Conservation (phyloP, 2,329 filamentous ascomycete species). For the Fusarium sp. region DNA sequence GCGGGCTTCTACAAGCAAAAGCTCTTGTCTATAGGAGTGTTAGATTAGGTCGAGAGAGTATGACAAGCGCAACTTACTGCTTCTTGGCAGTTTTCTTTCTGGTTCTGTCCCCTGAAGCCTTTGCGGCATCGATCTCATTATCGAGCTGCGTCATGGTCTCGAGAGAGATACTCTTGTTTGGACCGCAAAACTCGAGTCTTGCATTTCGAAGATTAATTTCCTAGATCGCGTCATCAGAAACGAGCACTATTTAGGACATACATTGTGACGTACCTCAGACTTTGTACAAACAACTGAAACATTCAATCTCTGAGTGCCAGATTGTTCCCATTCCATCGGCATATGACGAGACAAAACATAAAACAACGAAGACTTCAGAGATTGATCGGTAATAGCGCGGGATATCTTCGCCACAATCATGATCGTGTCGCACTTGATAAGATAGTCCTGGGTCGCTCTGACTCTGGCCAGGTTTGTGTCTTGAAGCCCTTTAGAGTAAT, state of each 20-base stretch:
- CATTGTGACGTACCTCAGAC: constrained; percentile 35
- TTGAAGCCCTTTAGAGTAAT: constrained; percentile 37
- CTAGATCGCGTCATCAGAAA: no score
- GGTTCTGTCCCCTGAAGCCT: constrained; percentile 28
- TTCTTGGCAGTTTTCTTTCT: constrained; percentile 44
- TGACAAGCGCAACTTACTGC: constrained; percentile 8
- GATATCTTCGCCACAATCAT: constrained; percentile 51
- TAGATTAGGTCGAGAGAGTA: not conserved
- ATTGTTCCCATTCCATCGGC: constrained; percentile 45
- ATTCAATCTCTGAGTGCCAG: constrained; percentile 41
- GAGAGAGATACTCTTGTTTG: constrained; percentile 32
- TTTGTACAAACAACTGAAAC: constrained; percentile 51
- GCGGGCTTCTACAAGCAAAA: constrained; percentile 47
- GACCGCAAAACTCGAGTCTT: constrained; percentile 45
- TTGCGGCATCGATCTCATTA: constrained; percentile 43
- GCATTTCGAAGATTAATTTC: constrained; percentile 46
- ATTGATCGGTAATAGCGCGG: constrained; percentile 48
- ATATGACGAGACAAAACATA: constrained; percentile 45
- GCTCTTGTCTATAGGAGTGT: constrained; percentile 36
- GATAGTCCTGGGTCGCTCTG: constrained; percentile 49
- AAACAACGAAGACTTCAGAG: constrained; percentile 48
- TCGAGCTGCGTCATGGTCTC: constrained; percentile 42
- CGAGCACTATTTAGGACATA: no score
- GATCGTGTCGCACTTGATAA: constrained; percentile 50
- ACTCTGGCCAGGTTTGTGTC: constrained; percentile 52